Conservation (phyloP, 1,284 basidiomycete species). For the Cryptococcus depauperatus region DNA sequence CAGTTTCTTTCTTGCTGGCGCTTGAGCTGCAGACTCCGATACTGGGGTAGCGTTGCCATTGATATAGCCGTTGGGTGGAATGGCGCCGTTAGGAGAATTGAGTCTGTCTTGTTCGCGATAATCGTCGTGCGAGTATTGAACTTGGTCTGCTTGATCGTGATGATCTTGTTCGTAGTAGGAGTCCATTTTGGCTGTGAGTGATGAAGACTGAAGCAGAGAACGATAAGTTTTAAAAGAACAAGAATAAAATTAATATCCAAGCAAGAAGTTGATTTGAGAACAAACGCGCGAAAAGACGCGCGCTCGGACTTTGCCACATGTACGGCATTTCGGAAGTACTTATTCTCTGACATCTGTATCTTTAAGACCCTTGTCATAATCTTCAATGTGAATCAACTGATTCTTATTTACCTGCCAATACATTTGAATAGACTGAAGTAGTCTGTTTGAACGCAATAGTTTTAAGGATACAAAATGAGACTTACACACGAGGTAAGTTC, state of each 20-base stretch:
- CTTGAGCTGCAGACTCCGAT: neutral
- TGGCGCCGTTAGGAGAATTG: neutral
- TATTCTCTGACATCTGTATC: too few relatives aligned
- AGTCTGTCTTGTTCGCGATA: neutral
- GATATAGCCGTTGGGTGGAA: constrained; percentile 11
- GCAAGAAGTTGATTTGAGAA: too few relatives aligned
- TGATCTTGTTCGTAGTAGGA: constrained; percentile 30
- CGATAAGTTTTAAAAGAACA: neutral
- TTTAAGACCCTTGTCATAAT: too few relatives aligned
- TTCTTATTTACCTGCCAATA: too few relatives aligned
- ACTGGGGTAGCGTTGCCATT: neutral
- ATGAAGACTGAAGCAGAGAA: neutral
- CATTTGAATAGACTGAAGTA: too few relatives aligned
- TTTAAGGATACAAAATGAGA: constrained; percentile 43
- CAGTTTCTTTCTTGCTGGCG: constrained; percentile 37
- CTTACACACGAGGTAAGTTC: constrained; percentile 45
- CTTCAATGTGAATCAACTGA: too few relatives aligned
- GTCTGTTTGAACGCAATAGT: too few relatives aligned
- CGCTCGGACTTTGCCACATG: constrained; percentile 7
- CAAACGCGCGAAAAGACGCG: too few relatives aligned
- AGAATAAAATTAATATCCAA: neutral
- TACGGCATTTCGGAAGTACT: constrained; percentile 6
- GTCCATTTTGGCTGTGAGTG: constrained; percentile 26
- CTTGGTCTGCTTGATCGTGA: constrained; percentile 11
- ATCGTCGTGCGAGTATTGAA: neutral